phyloP scores from a whole-genome alignment of 164 flowering plant species.

The Vitis rotundifolia region DNA sequence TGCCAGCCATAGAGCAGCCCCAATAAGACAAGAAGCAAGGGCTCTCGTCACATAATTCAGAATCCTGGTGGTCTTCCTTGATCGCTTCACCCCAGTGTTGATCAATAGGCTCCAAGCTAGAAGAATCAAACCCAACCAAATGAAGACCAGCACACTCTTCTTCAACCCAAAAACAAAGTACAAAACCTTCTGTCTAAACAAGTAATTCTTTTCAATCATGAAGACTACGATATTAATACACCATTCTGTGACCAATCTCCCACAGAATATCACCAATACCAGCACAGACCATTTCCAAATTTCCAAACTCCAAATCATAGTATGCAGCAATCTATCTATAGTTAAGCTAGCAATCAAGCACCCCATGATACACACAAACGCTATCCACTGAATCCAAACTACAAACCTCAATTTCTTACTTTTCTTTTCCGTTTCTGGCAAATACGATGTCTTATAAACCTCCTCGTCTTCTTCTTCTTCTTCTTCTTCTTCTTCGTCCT shows the following conservation, averaged over 20 bases:
- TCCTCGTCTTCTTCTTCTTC: conserved; percentile 12
- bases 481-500: conserved; percentile 7
- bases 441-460: conserved; percentile 20
- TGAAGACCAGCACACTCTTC: conserved; percentile 37
- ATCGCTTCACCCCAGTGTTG: conserved; percentile 33
- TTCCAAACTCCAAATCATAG: conserved; percentile 36
- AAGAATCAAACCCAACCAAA: conserved; percentile 53
- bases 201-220: conserved; percentile 44
- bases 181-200: conserved; percentile 47
- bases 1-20: conserved; percentile 41
- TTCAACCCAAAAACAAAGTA: conserved; percentile 44
- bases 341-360: conserved; percentile 33
- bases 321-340: conserved; percentile 16
- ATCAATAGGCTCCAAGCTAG: conserved; percentile 50
- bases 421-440: conserved; percentile 6
- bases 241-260: conserved; percentile 39
- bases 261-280: conserved; percentile 26
- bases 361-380: conserved; percentile 25
- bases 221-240: conserved; percentile 27
- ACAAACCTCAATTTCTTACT: conserved; percentile 25
- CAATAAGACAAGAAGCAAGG: conserved; percentile 34
- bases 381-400: conserved; percentile 33
- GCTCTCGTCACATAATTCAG: conserved; percentile 39
- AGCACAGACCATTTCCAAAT: conserved; percentile 63
- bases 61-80: conserved; percentile 19